Conservation (phyloP, 2,329 filamentous ascomycete genomes). For the Diaporthe helianthi region DNA sequence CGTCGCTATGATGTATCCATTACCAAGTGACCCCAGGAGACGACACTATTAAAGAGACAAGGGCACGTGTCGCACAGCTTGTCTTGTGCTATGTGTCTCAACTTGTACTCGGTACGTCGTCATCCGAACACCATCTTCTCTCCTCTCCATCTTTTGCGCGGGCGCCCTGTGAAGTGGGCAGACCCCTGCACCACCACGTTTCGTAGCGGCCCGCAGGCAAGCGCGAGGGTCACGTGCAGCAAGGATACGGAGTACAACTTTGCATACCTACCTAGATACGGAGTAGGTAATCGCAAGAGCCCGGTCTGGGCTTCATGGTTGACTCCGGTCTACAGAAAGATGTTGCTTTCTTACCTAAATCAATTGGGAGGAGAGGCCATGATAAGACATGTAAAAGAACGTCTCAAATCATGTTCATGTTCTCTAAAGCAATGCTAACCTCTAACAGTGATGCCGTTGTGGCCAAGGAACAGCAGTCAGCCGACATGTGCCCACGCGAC, state of each 20-base stretch:
- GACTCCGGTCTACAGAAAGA: background rate
- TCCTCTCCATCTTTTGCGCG: background rate
- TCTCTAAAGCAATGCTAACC: fast-evolving
- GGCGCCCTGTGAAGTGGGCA: background rate
- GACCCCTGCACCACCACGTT: constrained; percentile 10
- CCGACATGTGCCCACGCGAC: background rate
- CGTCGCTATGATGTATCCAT: background rate
- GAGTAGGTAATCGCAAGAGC: background rate
- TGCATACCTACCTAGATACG: no score
- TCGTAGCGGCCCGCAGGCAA: constrained; percentile 18
- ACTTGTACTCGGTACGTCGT: background rate
- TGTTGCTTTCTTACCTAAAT: background rate
- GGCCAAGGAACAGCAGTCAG: background rate
- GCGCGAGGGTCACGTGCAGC: constrained; percentile 6
- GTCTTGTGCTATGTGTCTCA: constrained; percentile 16
- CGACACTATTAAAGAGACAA: background rate
- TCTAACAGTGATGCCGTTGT: background rate
- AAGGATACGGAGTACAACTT: constrained; percentile 9
- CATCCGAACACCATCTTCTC: constrained; percentile 1
- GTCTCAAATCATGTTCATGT: no score
- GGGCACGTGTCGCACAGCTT: constrained; percentile 7
- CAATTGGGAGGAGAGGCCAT: no score
- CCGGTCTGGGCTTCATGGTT: background rate
- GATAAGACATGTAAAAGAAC: background rate
- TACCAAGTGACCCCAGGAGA: background rate